These are phyloP conservation scores for Massarina eburnea DNA, from an alignment of 2,329 filamentous ascomycete species.

Conservation along the genomic window DNA sequence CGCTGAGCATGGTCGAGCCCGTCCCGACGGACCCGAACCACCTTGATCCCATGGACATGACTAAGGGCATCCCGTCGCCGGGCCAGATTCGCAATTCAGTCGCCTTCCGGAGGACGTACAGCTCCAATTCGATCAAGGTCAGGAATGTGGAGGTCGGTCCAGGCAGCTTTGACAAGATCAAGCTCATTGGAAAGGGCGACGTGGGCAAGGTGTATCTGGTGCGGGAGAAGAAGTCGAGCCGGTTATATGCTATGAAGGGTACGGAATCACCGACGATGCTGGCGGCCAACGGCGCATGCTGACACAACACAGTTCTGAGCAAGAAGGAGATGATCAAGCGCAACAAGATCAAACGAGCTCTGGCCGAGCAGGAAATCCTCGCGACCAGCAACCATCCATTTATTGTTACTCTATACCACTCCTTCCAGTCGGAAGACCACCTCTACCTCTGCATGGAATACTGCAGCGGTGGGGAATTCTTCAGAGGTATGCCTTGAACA, in stretches of 20 bases:
- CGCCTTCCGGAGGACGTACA: slow-evolving; percentile 92
- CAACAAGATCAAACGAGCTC: slow-evolving; percentile 98
- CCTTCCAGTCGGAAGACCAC: slow-evolving; percentile 98
- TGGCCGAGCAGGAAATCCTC: slow-evolving; percentile 96
- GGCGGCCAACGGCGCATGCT: slow-evolving; percentile 19
- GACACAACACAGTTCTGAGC: slow-evolving; percentile 71
- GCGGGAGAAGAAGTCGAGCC: slow-evolving; percentile 93
- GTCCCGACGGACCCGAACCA: slow-evolving; percentile 29
- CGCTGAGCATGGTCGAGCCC: slow-evolving; percentile 58
- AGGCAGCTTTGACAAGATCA: slow-evolving; percentile 98
- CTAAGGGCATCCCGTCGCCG: slow-evolving; percentile 64
- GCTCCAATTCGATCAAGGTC: slow-evolving; percentile 98
- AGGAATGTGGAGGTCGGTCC: slow-evolving; percentile 95
- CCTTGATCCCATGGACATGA: slow-evolving; percentile 37
- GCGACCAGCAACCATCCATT: slow-evolving; percentile 99
- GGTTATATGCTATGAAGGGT: slow-evolving; percentile 99
- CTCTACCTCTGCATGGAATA: slow-evolving; percentile 99
- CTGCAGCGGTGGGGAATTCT: slow-evolving; percentile 98
- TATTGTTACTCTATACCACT: slow-evolving; percentile 97
- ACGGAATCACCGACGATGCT: slow-evolving; percentile 28
- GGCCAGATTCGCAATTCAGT: slow-evolving; percentile 66
- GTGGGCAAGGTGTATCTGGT: slow-evolving; percentile 98
- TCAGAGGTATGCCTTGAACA: slow-evolving; percentile 59
- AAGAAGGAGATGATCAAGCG: slow-evolving; percentile 99
- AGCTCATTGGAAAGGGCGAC: slow-evolving; percentile 97